Evolutionary conservation across 768 basidiomycete species (phyloP), one percentile per base, ranked within the genome.

Genomic region (Gautieria morchelliformis): DNA sequence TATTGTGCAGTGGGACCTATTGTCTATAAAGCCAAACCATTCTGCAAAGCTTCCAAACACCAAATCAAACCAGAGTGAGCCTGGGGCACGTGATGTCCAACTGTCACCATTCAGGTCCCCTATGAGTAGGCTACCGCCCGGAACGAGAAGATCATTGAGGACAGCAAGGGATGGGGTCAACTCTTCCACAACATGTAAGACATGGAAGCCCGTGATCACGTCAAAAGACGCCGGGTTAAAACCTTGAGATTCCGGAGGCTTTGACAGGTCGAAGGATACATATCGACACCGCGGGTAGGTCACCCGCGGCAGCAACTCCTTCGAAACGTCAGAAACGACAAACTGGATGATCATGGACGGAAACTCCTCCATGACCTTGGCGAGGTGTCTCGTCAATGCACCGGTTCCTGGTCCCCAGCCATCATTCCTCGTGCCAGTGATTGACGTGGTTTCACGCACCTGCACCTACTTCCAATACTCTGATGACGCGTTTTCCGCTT

Each of bases 401-500:
- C 63, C 63, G 7, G 60, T 61, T 11, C 63, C 60, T 47, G 41
- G 19, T 10, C 12, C 12, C 7, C 2, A 41, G 24, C 45, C 40
- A 15, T 24, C 22, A 33, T 44, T 19, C 9, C 19, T n/a, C 42
- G 39, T 39, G 14, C 14, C 17, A 1, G 42, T n/a, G 42, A 44
- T 17, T n/a, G 20, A 5, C 42, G n/a, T 10, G n/a, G 19, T 19
- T 12, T 22, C 17, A 44, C 42, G 14, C 42, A 55, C 53, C 53
- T 15, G 63, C 62, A 2, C 63, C 63, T 22, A 64, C 60, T 53
- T 64, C 63, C 19, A 64, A 52, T 8, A 64, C 59, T 4, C 63
- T 49, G 42, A 64, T 52, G 4, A 64, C 62, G 3, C 52, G 62
- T 51, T 64, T 64, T 20, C 62, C 63, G 37, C 58, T n/a, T 35